phyloP scores from a whole-genome alignment of 176 grass and related monocot species.

The Ananas comosus region DNA sequence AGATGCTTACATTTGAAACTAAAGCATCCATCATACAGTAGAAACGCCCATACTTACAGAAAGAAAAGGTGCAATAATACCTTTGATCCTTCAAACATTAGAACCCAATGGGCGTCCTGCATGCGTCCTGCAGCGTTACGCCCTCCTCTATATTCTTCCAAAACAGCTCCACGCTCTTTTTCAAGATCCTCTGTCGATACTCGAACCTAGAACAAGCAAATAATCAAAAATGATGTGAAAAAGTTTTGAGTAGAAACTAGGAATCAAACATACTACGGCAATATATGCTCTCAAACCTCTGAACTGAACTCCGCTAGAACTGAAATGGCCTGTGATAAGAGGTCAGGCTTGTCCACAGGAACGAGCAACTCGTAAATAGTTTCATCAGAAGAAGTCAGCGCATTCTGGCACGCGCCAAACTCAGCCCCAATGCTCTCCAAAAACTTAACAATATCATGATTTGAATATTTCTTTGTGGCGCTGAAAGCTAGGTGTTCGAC shows the following conservation, averaged over 20 bases:
- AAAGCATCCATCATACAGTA: neutral
- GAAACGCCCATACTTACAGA: neutral
- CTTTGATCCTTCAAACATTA: conserved; percentile 93
- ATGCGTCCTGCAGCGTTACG: conserved; percentile 83
- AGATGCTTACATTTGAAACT: neutral
- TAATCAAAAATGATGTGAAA: conserved; percentile 9
- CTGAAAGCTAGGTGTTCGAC: conserved; percentile 98
- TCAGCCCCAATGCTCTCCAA: conserved; percentile 98
- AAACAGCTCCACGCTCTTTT: conserved; percentile 91
- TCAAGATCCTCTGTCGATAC: conserved; percentile 83
- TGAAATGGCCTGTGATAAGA: conserved; percentile 92
- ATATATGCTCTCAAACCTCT: conserved; percentile 42
- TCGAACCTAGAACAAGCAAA: conserved; percentile 42
- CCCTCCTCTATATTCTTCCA: conserved; percentile 96
- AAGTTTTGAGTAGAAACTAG: conserved; percentile 1
- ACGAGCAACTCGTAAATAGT: conserved; percentile 98
- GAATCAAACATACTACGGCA: conserved; percentile 1
- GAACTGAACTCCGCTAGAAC: conserved; percentile 90
- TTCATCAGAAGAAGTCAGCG: conserved; percentile 91
- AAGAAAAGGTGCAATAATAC: conserved; percentile 23
- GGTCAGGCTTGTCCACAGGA: conserved; percentile 77
- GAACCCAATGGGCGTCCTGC: conserved; percentile 92
- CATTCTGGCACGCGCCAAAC: conserved; percentile 96
- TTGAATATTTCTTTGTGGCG: conserved; percentile 81
- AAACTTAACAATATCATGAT: conserved; percentile 97